Evolutionary conservation across 2,329 filamentous ascomycete genomes (phyloP).

Genomic region (Aspergillus japonicus): DNA sequence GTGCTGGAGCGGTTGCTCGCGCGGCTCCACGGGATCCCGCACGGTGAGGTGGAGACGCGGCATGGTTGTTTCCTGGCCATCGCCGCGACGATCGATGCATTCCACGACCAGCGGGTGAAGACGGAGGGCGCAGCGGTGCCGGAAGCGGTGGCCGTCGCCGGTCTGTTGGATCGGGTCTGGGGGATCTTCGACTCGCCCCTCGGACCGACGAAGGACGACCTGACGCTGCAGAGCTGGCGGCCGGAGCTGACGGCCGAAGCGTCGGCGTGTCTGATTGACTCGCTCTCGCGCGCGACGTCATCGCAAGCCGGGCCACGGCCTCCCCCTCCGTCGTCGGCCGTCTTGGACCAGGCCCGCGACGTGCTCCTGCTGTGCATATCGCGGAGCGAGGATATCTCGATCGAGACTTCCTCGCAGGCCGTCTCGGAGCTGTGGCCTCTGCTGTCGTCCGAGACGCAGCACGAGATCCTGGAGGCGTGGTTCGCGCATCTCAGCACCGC

Average conservation of each 20-base stretch:
- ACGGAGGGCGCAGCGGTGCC: conserved; percentile 20
- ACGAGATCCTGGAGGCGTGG: conserved; percentile 40
- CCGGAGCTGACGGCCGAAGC: conserved; percentile 46
- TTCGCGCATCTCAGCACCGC: conserved; percentile 38
- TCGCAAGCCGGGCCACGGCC: conserved; percentile 10
- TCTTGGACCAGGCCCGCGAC: conserved; percentile 32
- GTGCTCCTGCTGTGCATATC: conserved; percentile 42
- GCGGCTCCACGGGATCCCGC: conserved; percentile 38
- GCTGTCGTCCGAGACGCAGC: conserved; percentile 31
- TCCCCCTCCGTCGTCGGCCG: conserved; percentile 19
- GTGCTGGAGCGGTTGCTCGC: conserved; percentile 35
- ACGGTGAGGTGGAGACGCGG: conserved; percentile 42
- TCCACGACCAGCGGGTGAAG: conserved; percentile 20
- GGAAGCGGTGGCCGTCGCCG: conserved; percentile 28
- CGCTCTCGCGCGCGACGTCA: conserved; percentile 33
- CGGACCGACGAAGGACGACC: conserved; percentile 37
- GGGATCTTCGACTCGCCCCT: conserved; percentile 35
- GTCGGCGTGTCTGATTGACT: conserved; percentile 38
- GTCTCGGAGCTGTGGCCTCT: conserved; percentile 42
- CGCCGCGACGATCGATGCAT: conserved; percentile 39
- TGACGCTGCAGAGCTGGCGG: conserved; percentile 40
- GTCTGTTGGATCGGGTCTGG: conserved; percentile 36
- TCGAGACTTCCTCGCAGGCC: conserved; percentile 42
- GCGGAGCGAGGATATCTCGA: conserved; percentile 41
- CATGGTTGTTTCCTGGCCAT: conserved; percentile 47